Evolutionary conservation across 1,139 yeast species (phyloP), one percentile per base, ranked within the genome.

Genomic region (Nematodospora anomalae): DNA sequence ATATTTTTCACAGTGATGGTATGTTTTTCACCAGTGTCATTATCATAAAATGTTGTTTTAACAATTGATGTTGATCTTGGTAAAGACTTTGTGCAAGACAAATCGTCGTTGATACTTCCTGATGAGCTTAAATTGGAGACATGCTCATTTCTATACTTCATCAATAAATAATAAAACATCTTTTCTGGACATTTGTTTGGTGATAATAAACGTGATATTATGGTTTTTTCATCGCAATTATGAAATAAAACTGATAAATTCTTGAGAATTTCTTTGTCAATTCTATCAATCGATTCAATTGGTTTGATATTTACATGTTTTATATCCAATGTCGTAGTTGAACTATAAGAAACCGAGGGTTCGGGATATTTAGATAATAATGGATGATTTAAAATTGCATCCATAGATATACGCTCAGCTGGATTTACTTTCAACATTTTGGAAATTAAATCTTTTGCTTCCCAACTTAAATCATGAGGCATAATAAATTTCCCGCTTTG

Each of bases 221-320:
- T 79, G 9, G 74, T 62, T 13, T 76, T 72, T 40, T 78, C 77
- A 26, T 79, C 72, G 40, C 88, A 86, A 33, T 96, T 96, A 57
- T 90, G 97, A 81, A 96, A 92, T 40, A 92, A 65, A 21, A 90
- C 89, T 38, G 88, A 87, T 47, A 94, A 70, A 52, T 88, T 90
- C 52, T 86, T 83, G 51, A 92, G 69, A 35, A 92, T 87, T 53
- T 89, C 95, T 41, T 69, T 68, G 60, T 92, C 97, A 38, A 92
- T 81, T 35, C 80, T 84, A 11, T 65, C 68, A 28, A 60, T 63
- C 3, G 79, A 67, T 23, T 62, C 60, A 28, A 86, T 66, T 28
- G 80, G 76, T 42, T 64, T 70, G 42, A 77, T 56, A 45, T 73
- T 63, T 41, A 56, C 55, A 40, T 48, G 58, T 44, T 47, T 57